Conservation (phyloP, 805 yeast species). For the Sugiyamaella qingdaonensis region DNA sequence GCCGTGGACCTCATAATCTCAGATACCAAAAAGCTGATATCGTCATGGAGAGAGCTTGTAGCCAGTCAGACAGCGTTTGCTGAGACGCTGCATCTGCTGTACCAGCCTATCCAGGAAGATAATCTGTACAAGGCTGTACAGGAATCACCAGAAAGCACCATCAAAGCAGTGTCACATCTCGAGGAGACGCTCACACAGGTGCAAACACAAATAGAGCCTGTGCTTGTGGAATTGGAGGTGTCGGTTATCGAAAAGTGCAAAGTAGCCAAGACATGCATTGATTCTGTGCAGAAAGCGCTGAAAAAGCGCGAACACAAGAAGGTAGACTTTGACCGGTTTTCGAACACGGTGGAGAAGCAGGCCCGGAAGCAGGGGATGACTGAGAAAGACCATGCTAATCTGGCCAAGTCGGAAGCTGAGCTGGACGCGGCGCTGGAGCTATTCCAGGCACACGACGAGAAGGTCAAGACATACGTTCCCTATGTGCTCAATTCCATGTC, state of each 20-base stretch:
- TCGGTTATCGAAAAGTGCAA: constrained; percentile 22
- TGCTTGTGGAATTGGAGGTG: constrained; percentile 24
- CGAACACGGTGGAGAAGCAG: constrained; percentile 31
- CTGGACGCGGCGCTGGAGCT: constrained; percentile 31
- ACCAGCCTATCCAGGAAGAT: constrained; percentile 28
- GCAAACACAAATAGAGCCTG: constrained; percentile 23
- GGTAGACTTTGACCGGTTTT: constrained; percentile 34
- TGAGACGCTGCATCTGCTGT: constrained; percentile 20
- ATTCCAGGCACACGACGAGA: constrained; percentile 30
- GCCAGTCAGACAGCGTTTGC: constrained; percentile 22
- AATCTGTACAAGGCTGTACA: constrained; percentile 26
- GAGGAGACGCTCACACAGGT: constrained; percentile 23
- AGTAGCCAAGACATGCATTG: constrained; percentile 26
- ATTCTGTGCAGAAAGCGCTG: constrained; percentile 30
- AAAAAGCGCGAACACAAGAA: constrained; percentile 37
- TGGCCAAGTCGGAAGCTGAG: constrained; percentile 28
- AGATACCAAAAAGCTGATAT: constrained; percentile 24
- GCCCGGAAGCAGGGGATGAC: constrained; percentile 24
- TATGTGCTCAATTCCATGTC: constrained; percentile 25
- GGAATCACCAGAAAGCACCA: constrained; percentile 29
- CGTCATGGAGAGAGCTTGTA: constrained; percentile 24
- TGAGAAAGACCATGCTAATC: constrained; percentile 28
- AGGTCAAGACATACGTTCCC: constrained; percentile 29
- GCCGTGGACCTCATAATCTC: constrained; percentile 27
- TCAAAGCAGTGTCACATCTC: constrained; percentile 26